Evolutionary conservation across 2,329 filamentous ascomycete species (phyloP).

Genomic region (Xylariaceae sp.): DNA sequence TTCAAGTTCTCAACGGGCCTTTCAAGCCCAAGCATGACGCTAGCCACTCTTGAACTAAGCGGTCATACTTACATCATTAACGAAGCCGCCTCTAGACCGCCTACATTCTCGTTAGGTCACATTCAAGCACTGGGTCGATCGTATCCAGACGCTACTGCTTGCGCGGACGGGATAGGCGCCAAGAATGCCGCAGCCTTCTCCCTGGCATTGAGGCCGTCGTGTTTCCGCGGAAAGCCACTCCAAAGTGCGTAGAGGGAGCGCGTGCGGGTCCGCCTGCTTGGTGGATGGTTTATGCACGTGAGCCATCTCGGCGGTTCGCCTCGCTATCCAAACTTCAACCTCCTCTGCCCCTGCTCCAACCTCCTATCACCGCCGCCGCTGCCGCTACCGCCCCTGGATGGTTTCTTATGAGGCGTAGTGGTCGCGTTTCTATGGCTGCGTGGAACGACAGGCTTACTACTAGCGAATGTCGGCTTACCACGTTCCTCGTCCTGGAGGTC

Average conservation of each 20-base stretch:
- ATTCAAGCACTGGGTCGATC: conserved; percentile 11
- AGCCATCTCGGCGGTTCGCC: conserved; percentile 32
- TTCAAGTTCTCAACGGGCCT: not conserved
- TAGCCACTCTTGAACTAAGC: conserved; percentile 1
- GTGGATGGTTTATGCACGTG: conserved; percentile 22
- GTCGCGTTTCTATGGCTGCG: conserved; percentile 45
- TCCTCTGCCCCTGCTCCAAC: conserved; percentile 66
- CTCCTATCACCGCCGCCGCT: conserved; percentile 40
- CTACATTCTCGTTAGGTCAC: conserved; percentile 5
- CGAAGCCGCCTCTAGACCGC: conserved; percentile 5
- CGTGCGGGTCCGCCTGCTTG: conserved; percentile 4
- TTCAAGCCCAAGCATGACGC: not conserved
- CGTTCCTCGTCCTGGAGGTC: conserved; percentile 74
- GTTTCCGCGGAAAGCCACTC: conserved; percentile 7
- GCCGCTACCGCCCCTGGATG: conserved; percentile 39
- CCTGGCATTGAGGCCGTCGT: not conserved
- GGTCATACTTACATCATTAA: conserved; percentile 6
- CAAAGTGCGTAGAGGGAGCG: conserved; percentile 3
- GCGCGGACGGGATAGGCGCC: not conserved
- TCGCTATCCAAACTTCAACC: conserved; percentile 62
- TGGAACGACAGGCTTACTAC: conserved; percentile 41
- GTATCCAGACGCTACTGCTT: not conserved
- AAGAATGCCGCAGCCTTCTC: conserved; percentile 18
- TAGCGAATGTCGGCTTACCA: conserved; percentile 55
- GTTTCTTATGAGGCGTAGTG: conserved; percentile 50